Evolutionary conservation across 768 basidiomycete species (phyloP), one percentile per base, ranked within the genome.

Genomic region (Fomitopsis serialis): DNA sequence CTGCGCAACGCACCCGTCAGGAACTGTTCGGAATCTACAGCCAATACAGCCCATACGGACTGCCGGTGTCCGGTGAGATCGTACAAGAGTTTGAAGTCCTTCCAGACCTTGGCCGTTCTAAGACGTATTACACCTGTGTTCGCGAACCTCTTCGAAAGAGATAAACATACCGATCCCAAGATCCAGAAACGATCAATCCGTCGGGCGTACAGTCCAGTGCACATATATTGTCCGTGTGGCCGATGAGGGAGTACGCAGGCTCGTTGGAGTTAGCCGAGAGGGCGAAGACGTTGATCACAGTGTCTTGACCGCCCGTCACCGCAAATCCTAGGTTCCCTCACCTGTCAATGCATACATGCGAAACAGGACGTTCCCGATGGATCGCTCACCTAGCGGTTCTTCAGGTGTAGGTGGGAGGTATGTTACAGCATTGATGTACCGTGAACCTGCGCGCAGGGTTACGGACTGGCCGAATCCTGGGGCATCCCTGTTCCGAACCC

Each of bases 71-170:
- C 92, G 62, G 82, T 80, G 50, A 99, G 78, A 56, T 88, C 87
- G 61, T 89, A 81, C 8, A 74, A 75, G 50, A 84, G 69, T 54
- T 80, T 68, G 68, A 89, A 93, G 62, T 88, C 76, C 68, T 83
- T 84, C 93, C 94, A 98, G 2, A 99, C 87, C 70, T 92, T 92
- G 34, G 93, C 96, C 1, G 96, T 92, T 66, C 95, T 98, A 27
- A 11, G 48, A 21, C 44, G 24, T 17, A 42, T 40, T 27, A 25
- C 32, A 34, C 48, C 25, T 32, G 6, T 11, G 29, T 32, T 6
- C 29, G 29, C 29, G 11, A 32, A 45, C 46, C 10, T 42, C 37
- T 43, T 7, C 13, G 36, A 12, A 34, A 51, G 37, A 43, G 25
- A 35, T 25, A 2, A 11, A 70, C 81, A 69, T 62, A 96, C 96